Conservation (phyloP, 2,329 filamentous ascomycete genomes). For the Cladobotryum mycophilum region DNA sequence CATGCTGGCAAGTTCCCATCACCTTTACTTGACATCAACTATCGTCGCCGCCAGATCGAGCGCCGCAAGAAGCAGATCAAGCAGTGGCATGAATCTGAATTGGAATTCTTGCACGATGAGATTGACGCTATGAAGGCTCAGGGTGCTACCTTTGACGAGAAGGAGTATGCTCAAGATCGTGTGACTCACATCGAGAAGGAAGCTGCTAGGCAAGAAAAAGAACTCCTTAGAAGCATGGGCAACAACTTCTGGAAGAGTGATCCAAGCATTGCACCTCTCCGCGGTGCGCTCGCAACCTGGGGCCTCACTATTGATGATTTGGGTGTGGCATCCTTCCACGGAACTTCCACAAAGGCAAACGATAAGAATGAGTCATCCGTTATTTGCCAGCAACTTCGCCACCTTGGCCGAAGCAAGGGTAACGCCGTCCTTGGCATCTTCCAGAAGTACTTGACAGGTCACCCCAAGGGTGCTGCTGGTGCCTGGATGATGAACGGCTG, state of each 20-base stretch:
- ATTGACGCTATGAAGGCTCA: conserved; percentile 84
- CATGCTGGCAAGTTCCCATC: conserved; percentile 87
- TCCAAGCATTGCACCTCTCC: conserved; percentile 84
- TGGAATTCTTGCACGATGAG: conserved; percentile 89
- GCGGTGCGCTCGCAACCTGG: conserved; percentile 95
- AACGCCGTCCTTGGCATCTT: conserved; percentile 96
- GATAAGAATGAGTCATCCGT: conserved; percentile 99
- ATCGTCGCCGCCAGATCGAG: conserved; percentile 90
- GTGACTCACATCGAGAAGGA: conserved; percentile 79
- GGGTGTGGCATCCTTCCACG: conserved; percentile 94
- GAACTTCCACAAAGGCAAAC: conserved; percentile 95
- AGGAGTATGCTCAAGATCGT: conserved; percentile 80
- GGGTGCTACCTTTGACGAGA: conserved; percentile 66
- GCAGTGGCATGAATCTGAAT: conserved; percentile 91
- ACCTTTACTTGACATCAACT: conserved; percentile 93
- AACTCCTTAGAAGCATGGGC: conserved; percentile 84
- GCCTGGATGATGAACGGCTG: conserved; percentile 99
- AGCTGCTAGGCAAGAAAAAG: conserved; percentile 84
- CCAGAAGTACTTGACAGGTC: conserved; percentile 98
- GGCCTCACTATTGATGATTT: conserved; percentile 96
- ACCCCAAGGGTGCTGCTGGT: conserved; percentile 97
- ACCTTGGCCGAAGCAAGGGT: conserved; percentile 92
- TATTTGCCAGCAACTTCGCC: conserved; percentile 90
- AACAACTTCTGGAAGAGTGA: conserved; percentile 99
- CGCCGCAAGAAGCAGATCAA: conserved; percentile 91